These are phyloP conservation scores for Mucuna pruriens DNA, from an alignment of 306 rosid genomes.

Conservation along the genomic window DNA sequence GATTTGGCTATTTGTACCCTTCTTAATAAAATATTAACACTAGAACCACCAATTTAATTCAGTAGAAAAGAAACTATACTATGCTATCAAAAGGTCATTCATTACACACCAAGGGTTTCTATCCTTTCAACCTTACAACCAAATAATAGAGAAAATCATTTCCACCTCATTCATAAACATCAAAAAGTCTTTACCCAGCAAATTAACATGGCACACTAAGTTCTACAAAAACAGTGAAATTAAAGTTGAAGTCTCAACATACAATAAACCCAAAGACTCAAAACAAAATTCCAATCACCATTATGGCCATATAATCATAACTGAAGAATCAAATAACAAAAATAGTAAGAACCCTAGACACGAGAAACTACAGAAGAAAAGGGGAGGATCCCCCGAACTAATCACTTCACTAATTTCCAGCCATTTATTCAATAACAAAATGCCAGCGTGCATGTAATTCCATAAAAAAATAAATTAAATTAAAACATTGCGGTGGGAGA, in stretches of 20 bases:
- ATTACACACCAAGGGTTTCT: background rate
- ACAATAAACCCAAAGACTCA: background rate
- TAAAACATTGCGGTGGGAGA: background rate
- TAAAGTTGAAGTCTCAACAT: background rate
- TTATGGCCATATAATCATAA: background rate
- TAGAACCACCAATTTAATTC: background rate
- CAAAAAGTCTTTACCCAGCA: background rate
- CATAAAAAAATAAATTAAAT: background rate
- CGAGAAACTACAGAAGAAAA: background rate
- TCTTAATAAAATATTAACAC: background rate
- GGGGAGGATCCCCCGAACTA: background rate
- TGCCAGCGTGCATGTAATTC: background rate
- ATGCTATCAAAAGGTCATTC: background rate
- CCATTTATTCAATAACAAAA: background rate
- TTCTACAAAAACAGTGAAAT: background rate
- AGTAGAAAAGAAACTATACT: background rate
- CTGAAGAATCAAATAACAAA: background rate
- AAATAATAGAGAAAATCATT: background rate
- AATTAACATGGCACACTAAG: background rate
- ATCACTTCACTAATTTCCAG: background rate
- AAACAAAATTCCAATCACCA: background rate
- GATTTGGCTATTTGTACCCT: background rate
- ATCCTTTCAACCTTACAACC: background rate
- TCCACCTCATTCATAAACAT: background rate
- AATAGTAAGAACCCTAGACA: background rate